Evolutionary conservation across 179 eudicot genomes (phyloP).

Genomic region (Nepenthes alata): DNA sequence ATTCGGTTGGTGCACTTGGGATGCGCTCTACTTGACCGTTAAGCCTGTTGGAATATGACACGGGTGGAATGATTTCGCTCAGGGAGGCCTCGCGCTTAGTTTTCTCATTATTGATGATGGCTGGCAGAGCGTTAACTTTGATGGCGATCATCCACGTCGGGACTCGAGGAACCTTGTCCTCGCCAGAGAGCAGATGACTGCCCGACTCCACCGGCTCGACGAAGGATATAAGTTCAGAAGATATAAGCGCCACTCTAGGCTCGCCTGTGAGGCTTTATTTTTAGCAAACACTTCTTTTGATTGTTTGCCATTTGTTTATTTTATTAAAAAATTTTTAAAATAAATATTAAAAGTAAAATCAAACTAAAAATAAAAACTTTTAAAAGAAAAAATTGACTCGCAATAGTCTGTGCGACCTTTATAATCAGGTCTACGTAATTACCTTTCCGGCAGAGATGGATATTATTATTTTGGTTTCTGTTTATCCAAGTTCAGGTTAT

Average conservation of each 20-base stretch:
- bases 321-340: too few species aligned
- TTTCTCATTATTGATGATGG: slow-evolving; percentile 57
- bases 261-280: slow-evolving; percentile 4
- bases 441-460: too few species aligned
- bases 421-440: too few species aligned
- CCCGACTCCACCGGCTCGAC: slow-evolving; percentile 41
- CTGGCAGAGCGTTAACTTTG: slow-evolving; percentile 50
- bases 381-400: too few species aligned
- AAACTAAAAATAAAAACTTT: too few species aligned
- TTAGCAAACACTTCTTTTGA: too few species aligned
- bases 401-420: too few species aligned
- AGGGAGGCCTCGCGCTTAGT: slow-evolving; percentile 31
- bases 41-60: slow-evolving; percentile 50
- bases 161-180: slow-evolving; percentile 36
- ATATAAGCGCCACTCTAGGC: slow-evolving; percentile 31
- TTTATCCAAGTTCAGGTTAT: too few species aligned
- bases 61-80: slow-evolving; percentile 33
- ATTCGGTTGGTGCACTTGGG: slow-evolving; percentile 82
- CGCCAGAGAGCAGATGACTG: slow-evolving; percentile 62
- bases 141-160: slow-evolving; percentile 17
- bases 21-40: slow-evolving; percentile 50
- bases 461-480: too few species aligned
- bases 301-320: too few species aligned
- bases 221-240: slow-evolving; percentile 48
- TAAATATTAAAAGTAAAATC: too few species aligned